Evolutionary conservation across 108 stramenopile species (phyloP).

Genomic region (Pseudonitzschia multiseries): DNA sequence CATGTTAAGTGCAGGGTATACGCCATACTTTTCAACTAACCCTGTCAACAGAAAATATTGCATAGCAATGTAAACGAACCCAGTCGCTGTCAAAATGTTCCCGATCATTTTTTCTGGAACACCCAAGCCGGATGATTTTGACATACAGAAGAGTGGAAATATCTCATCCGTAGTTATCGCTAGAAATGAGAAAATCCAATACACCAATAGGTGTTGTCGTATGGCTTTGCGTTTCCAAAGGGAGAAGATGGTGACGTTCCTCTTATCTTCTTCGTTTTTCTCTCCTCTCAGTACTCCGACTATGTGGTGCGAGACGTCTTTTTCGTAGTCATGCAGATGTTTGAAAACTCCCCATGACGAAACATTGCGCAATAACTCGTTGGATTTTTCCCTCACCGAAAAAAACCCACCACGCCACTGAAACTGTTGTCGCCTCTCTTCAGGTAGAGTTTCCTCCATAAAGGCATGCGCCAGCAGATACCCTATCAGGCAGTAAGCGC

Average conservation of each 20-base stretch:
- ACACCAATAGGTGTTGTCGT: slow-evolving; percentile 44
- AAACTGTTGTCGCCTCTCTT: slow-evolving; percentile 11
- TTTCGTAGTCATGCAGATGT: neutral
- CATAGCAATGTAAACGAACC: slow-evolving; percentile 47
- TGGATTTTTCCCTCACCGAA: neutral
- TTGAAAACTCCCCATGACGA: slow-evolving; percentile 12
- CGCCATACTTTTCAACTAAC: slow-evolving; percentile 45
- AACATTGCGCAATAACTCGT: neutral
- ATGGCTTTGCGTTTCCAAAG: slow-evolving; percentile 29
- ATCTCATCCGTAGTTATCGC: slow-evolving; percentile 52
- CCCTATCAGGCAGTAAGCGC: slow-evolving; percentile 36
- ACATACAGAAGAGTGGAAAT: slow-evolving; percentile 75
- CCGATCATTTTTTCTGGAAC: slow-evolving; percentile 67
- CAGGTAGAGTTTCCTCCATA: slow-evolving; percentile 57
- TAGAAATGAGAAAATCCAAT: slow-evolving; percentile 65
- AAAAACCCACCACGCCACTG: neutral
- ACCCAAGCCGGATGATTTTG: slow-evolving; percentile 53
- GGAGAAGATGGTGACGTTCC: neutral
- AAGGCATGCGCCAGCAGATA: slow-evolving; percentile 29
- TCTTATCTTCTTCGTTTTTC: neutral
- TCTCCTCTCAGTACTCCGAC: neutral
- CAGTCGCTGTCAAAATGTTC: slow-evolving; percentile 50
- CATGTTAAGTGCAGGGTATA: slow-evolving; percentile 44
- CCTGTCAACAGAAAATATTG: slow-evolving; percentile 54
- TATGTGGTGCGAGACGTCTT: neutral